Conservation (phyloP, 2,329 filamentous ascomycete species). For the Lasiodiplodia sp. region DNA sequence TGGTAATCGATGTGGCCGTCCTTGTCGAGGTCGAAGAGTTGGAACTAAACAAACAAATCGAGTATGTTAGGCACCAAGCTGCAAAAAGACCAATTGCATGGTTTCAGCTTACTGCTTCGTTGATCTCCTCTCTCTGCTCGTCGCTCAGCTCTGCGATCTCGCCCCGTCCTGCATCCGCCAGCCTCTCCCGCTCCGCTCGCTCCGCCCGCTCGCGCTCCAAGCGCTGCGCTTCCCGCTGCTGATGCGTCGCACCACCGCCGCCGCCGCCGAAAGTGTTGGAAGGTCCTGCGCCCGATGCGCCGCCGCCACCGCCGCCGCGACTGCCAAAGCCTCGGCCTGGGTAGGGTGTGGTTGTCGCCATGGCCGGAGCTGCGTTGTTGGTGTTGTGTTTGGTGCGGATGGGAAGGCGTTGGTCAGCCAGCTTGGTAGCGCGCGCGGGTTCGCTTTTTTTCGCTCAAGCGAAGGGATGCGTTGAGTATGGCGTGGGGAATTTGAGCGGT, state of each 20-base stretch:
- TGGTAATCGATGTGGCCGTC: slow-evolving; percentile 96
- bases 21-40: slow-evolving; percentile 95
- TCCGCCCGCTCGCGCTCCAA: slow-evolving; percentile 51
- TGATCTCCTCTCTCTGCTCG: slow-evolving; percentile 91
- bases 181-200: slow-evolving; percentile 51
- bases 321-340: slow-evolving; percentile 40
- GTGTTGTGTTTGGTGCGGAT: slow-evolving; percentile 31
- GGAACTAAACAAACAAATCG: slow-evolving; percentile 66
- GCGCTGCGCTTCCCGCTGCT: slow-evolving; percentile 50
- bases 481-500: neutral
- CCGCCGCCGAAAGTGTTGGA: slow-evolving; percentile 44
- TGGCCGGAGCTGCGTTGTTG: slow-evolving; percentile 15
- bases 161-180: slow-evolving; percentile 55
- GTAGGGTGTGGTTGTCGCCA: slow-evolving; percentile 25
- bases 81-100: neutral
- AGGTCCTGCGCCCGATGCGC: slow-evolving; percentile 35
- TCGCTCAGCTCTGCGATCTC: slow-evolving; percentile 71
- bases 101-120: slow-evolving; percentile 76
- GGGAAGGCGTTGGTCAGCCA: slow-evolving; percentile 29
- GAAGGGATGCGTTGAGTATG: neutral
- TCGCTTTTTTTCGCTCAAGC: neutral
- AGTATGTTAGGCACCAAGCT: neutral
- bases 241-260: slow-evolving; percentile 39
- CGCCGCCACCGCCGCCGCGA: slow-evolving; percentile 37
- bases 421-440: neutral